Evolutionary conservation across 768 basidiomycete species (phyloP).

Genomic region (Calocybe gangraenosa): DNA sequence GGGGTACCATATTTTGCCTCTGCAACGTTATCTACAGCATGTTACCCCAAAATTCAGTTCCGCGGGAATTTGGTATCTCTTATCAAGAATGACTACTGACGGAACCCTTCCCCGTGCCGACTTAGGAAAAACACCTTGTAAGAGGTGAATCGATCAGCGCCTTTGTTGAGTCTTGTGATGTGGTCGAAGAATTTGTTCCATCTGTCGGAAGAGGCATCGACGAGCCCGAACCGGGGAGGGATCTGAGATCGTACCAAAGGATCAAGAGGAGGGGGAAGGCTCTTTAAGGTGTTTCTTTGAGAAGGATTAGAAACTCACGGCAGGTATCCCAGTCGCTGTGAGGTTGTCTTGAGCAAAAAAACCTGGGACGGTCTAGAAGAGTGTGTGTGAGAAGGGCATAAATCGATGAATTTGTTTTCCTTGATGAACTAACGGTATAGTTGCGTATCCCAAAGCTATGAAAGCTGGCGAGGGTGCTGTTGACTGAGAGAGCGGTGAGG

Average conservation of each 20-base stretch:
- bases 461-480: not conserved
- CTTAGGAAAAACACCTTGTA: constrained; percentile 67
- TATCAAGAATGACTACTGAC: constrained; percentile 34
- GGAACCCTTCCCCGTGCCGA: constrained; percentile 72
- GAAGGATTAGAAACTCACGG: constrained; percentile 19
- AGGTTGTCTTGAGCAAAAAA: constrained; percentile 41
- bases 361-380: constrained; percentile 30
- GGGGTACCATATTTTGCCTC: constrained; percentile 52
- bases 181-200: constrained; percentile 44
- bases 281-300: not conserved
- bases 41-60: not conserved
- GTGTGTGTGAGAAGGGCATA: not conserved
- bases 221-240: constrained; percentile 53
- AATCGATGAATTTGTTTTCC: not conserved
- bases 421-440: not conserved
- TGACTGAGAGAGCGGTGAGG: not conserved
- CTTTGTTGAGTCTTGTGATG: constrained; percentile 44
- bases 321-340: constrained; percentile 22
- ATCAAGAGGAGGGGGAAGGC: too few relatives aligned
- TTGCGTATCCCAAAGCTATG: not conserved
- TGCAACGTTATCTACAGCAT: constrained; percentile 69
- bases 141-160: constrained; percentile 29
- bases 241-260: constrained; percentile 30
- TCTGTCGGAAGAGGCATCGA: constrained; percentile 42
- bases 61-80: not conserved